These are phyloP conservation scores for Cystofilobasidium bisporidii DNA, from an alignment of 768 basidiomycete genomes.

Conservation along the genomic window DNA sequence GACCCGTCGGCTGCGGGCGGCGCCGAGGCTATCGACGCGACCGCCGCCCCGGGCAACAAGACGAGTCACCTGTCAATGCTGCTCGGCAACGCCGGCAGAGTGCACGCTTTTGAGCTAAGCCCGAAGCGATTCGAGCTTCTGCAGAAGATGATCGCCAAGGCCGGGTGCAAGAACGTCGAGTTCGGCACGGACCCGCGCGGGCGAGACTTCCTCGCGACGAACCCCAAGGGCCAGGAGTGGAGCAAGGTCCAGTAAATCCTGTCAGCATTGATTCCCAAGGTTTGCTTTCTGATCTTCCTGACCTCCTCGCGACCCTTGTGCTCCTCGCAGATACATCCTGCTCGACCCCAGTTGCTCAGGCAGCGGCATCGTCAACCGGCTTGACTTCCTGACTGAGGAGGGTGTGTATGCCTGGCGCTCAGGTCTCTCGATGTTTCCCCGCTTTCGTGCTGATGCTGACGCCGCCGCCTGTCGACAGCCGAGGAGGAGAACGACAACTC, in stretches of 20 bases:
- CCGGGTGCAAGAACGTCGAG: slow-evolving; percentile 54
- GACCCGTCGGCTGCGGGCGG: slow-evolving; percentile 48
- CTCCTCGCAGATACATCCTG: slow-evolving; percentile 53
- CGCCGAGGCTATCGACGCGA: slow-evolving; percentile 71
- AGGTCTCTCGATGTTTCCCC: neutral
- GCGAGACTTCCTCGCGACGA: slow-evolving; percentile 62
- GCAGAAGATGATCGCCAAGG: slow-evolving; percentile 71
- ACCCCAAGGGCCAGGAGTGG: slow-evolving; percentile 58
- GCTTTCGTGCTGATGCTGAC: no score
- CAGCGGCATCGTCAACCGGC: slow-evolving; percentile 79
- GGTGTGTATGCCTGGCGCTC: slow-evolving; percentile 45
- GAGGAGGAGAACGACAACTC: slow-evolving; percentile 46
- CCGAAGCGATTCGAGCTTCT: slow-evolving; percentile 70
- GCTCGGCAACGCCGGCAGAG: slow-evolving; percentile 55
- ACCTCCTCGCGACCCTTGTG: neutral
- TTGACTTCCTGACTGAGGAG: slow-evolving; percentile 70
- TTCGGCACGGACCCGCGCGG: slow-evolving; percentile 1
- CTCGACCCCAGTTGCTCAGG: slow-evolving; percentile 96
- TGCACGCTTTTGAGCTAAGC: slow-evolving; percentile 76
- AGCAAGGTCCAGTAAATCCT: slow-evolving; percentile 60
- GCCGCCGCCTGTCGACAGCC: slow-evolving; percentile 38
- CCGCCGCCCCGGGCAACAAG: slow-evolving; percentile 96
- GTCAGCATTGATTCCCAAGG: slow-evolving; percentile 2
- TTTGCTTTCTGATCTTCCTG: neutral
- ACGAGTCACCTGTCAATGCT: slow-evolving; percentile 86